Base-by-base conservation (phyloP, 2,329 filamentous ascomycete species). In the Neocatenulostroma microsporum region DNA sequence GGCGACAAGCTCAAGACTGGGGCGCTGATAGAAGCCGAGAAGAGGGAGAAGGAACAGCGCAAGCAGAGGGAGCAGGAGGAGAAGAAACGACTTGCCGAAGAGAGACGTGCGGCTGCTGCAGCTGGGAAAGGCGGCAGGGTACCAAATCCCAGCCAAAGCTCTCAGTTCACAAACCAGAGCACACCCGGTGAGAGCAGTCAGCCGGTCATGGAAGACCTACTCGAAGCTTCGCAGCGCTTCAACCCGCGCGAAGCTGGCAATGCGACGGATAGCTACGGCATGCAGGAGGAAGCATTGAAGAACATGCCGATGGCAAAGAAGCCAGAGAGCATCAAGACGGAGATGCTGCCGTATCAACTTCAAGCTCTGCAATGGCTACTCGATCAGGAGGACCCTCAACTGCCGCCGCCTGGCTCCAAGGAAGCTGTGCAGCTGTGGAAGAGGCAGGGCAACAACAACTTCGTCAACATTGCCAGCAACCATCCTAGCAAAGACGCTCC, bases 301-400 rank as follows among this genome's bases (percentile, higher is more conserved):
- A 73, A 75, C 28, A 76, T 94, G 76, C 80, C 83, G 0, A 75
- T 76, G 67, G 83, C 80, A 2, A 60, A 73, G 3, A 82, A 86
- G 47, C 87, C 87, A 0, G 50, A 64, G 5, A 63, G 67, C 5
- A 64, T 94, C 27, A 64, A 70, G 17, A 82, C 85, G 0, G 64
- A 73, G 25, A 66, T 94, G 32, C 69, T 94, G 40, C 81, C 84
- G 1, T 91, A 93, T 59, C 87, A 94, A 54, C 73, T 76, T 32
- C 67, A 89, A 67, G 86, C 84, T 5, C 65, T 94, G 25, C 77
- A 80, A 12, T 94, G 87, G 87, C 76, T 94, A 73, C 66, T 78
- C 13, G 69, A 77, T 6, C 85, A 84, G 49, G 87, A 94, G 57
- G 74, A 70, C 11, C 84, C 85, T 0, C 58, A 70, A 23, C 64